phyloP scores from a whole-genome alignment of 1,284 basidiomycete species.

The Austroboletus olivaceoglutinosus region DNA sequence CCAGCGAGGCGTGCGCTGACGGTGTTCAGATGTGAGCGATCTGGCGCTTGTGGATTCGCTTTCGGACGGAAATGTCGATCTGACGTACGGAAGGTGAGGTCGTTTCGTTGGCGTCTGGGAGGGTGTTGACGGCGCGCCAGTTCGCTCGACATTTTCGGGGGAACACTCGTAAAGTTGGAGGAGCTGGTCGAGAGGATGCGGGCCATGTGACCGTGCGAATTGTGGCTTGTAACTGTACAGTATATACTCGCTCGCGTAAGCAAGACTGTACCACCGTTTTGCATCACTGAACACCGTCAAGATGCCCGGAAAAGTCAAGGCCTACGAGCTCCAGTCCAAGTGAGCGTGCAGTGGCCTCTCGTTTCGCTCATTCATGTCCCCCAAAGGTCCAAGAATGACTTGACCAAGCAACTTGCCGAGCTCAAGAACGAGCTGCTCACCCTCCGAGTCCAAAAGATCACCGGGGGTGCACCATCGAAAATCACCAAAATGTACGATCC shows the following conservation, averaged over 20 bases:
- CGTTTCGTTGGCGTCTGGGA: background rate
- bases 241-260: slow-evolving; percentile 27
- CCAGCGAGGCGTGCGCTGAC: background rate
- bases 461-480: slow-evolving; percentile 94
- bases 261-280: slow-evolving; percentile 2
- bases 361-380: background rate
- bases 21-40: slow-evolving; percentile 70
- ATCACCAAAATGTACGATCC: slow-evolving; percentile 91
- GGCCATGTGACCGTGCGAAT: slow-evolving; percentile 28
- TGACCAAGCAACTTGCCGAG: slow-evolving; percentile 92
- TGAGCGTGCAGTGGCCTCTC: slow-evolving; percentile 43
- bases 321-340: slow-evolving; percentile 98
- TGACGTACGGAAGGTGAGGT: slow-evolving; percentile 90
- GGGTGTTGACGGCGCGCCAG: slow-evolving; percentile 36
- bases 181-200: slow-evolving; percentile 51
- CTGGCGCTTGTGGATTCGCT: slow-evolving; percentile 80
- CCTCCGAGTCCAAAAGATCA: slow-evolving; percentile 97
- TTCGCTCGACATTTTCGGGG: slow-evolving; percentile 84
- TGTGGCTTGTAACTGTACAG: slow-evolving; percentile 39
- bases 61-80: slow-evolving; percentile 84
- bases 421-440: slow-evolving; percentile 94
- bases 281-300: slow-evolving; percentile 37
- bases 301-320: slow-evolving; percentile 91
- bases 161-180: slow-evolving; percentile 66
- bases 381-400: slow-evolving; percentile 92